Conservation (phyloP, 306 rosid genomes). For the Prinsepia uniflora region DNA sequence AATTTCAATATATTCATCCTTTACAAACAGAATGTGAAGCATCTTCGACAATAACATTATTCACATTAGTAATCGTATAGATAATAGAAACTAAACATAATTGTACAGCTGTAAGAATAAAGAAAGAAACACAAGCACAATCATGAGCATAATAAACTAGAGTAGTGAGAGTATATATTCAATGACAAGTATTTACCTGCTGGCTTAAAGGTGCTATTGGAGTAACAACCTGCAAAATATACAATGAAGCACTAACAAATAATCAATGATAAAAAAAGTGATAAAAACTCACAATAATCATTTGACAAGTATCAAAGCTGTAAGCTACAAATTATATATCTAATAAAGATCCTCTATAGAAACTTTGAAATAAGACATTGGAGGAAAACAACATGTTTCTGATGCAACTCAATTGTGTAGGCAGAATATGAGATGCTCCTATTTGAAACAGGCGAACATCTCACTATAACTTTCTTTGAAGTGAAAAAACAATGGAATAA, state of each 20-base stretch:
- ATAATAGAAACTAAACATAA: too few species aligned
- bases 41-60: neutral
- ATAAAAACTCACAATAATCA: neutral
- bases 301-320: neutral
- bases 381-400: neutral
- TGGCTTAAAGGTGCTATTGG: slow-evolving; percentile 98
- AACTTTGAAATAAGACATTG: neutral
- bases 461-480: neutral
- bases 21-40: neutral
- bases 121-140: neutral
- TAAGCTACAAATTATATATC: neutral
- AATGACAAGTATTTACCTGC: slow-evolving; percentile 53
- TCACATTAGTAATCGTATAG: neutral
- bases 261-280: neutral
- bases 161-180: neutral
- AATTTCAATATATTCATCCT: neutral
- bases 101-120: neutral
- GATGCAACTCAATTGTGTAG: neutral
- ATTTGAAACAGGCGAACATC: neutral
- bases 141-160: neutral
- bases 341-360: too few species aligned
- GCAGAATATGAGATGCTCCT: neutral
- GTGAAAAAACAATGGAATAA: neutral
- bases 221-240: slow-evolving; percentile 81
- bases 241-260: neutral